Conservation (phyloP, 2,329 filamentous ascomycete species). For the Neopestalotiopsis rosae region DNA sequence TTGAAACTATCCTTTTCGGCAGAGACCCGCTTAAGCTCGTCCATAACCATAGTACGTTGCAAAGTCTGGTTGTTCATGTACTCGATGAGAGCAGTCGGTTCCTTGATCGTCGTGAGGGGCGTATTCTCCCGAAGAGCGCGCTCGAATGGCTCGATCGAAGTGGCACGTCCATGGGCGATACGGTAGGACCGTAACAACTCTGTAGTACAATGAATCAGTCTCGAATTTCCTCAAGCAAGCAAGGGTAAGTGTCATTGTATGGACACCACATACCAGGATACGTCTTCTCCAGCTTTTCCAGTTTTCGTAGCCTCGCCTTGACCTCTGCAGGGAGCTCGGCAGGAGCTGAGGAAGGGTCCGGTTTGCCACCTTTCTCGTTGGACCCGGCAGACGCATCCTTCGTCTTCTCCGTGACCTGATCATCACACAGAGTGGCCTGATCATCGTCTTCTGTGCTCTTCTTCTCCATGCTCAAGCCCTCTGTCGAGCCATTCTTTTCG, state of each 20-base stretch:
- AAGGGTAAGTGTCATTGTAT: background rate
- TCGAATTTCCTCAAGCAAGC: constrained; percentile 6
- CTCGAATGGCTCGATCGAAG: constrained; percentile 92
- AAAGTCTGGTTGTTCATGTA: constrained; percentile 87
- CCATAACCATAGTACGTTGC: constrained; percentile 90
- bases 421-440: constrained; percentile 19
- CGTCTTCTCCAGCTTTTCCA: constrained; percentile 88
- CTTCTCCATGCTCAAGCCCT: constrained; percentile 26
- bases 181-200: constrained; percentile 92
- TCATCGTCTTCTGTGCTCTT: constrained; percentile 25
- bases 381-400: constrained; percentile 23
- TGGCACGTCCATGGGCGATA: constrained; percentile 84
- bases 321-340: constrained; percentile 76
- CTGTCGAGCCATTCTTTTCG: constrained; percentile 38
- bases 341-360: constrained; percentile 23
- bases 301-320: constrained; percentile 75
- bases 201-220: constrained; percentile 37
- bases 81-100: constrained; percentile 83
- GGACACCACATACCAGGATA: constrained; percentile 70
- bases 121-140: constrained; percentile 90
- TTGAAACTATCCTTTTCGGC: constrained; percentile 81
- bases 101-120: constrained; percentile 84
- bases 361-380: constrained; percentile 19
- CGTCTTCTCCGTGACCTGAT: constrained; percentile 20
- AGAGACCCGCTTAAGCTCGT: constrained; percentile 87